Conservation (phyloP, 164 flowering plant species). For the Santalum album region DNA sequence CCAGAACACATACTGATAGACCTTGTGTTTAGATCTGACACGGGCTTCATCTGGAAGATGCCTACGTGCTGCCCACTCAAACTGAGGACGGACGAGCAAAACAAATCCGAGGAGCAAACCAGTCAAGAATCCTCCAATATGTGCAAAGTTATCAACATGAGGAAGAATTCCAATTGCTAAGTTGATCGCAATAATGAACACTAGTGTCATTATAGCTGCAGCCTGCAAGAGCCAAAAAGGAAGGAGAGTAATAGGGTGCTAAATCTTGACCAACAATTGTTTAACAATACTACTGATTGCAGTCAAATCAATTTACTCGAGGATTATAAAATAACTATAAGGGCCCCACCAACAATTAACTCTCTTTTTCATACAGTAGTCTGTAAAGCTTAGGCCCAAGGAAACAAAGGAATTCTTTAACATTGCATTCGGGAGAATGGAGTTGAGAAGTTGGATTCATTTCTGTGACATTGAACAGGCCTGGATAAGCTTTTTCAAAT, state of each 20-base stretch:
- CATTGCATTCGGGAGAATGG: no score
- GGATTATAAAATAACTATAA: no score
- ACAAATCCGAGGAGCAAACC: constrained; percentile 6
- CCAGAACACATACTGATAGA: constrained; percentile 3
- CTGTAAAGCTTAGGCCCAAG: no score
- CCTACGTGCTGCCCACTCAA: neutral
- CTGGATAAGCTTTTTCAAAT: no score
- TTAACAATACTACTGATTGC: no score
- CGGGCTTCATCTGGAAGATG: neutral
- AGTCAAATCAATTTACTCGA: no score
- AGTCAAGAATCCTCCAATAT: constrained; percentile 1
- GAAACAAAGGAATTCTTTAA: no score
- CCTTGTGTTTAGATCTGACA: neutral
- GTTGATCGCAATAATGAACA: constrained; percentile 3
- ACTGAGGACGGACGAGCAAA: neutral
- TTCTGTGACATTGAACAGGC: no score
- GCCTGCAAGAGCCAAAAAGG: constrained; percentile 2
- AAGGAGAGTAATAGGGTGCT: neutral
- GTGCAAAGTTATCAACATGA: constrained; percentile 5
- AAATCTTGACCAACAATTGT: no score
- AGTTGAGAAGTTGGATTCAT: no score
- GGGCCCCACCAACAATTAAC: no score
- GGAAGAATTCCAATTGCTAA: constrained; percentile 3
- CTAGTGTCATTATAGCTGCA: constrained; percentile 1
- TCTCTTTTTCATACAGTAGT: no score